Percentiles rank a stretch among this genome's conserved stretches.
These are phyloP conservation scores for Crucihimalaya himalaica DNA, from an alignment of 345 rosid genomes.

Conservation along the genomic window DNA sequence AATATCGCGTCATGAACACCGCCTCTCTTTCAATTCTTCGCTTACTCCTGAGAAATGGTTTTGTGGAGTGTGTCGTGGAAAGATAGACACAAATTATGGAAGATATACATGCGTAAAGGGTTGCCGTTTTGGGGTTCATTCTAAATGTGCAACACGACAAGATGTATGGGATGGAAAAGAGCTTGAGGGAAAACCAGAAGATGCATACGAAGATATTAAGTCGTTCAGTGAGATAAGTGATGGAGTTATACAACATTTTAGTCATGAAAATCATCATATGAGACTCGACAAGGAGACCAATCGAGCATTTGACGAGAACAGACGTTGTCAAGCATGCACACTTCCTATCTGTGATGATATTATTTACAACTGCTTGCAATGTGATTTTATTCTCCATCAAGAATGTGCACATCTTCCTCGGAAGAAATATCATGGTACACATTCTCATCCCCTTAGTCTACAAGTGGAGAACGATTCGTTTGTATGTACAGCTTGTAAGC, in stretches of 20 bases:
- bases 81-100: slow-evolving; percentile 12
- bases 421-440: neutral
- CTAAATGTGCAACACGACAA: slow-evolving; percentile 17
- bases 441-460: slow-evolving; percentile 10
- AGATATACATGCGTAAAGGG: slow-evolving; percentile 23
- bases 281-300: neutral
- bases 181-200: slow-evolving; percentile 1
- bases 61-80: slow-evolving; percentile 21
- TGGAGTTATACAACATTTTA: slow-evolving; percentile 10
- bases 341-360: slow-evolving; percentile 9
- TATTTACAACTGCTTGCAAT: slow-evolving; percentile 25
- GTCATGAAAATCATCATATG: slow-evolving; percentile 25
- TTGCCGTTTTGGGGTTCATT: slow-evolving; percentile 24
- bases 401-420: slow-evolving; percentile 35
- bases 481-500: rapidly evolving
- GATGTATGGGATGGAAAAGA: slow-evolving; percentile 32
- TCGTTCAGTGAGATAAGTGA: neutral
- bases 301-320: neutral
- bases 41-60: neutral
- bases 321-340: slow-evolving; percentile 27
- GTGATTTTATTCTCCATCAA: slow-evolving; percentile 33
- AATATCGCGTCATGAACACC: slow-evolving; percentile 30
- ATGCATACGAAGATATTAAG: neutral
- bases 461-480: neutral
- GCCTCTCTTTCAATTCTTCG: neutral